A percentile compares a stretch with the other conserved stretches of the same genome.
Evolutionary conservation across 805 yeast species (phyloP).

Genomic region (Lachancea thermotolerans): DNA sequence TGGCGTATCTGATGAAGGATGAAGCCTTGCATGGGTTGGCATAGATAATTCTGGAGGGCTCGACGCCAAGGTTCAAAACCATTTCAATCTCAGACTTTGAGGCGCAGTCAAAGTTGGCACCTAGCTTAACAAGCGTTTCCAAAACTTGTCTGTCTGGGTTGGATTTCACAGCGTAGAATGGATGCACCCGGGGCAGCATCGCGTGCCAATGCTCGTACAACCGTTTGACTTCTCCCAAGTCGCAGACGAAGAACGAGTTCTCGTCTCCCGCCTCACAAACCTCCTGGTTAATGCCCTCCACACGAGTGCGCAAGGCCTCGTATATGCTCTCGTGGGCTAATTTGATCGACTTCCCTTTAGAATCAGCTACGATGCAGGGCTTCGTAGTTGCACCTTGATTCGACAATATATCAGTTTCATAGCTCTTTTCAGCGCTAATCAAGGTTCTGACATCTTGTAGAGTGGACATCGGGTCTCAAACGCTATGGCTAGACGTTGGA

Average conservation of each 20-base stretch:
- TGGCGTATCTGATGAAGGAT: slow-evolving; percentile 70
- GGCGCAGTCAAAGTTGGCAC: slow-evolving; percentile 89
- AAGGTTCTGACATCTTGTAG: slow-evolving; percentile 2
- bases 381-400: not conserved
- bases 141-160: slow-evolving; percentile 66
- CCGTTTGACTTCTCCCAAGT: slow-evolving; percentile 63
- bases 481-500: not conserved
- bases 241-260: slow-evolving; percentile 83
- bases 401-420: not conserved
- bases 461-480: not conserved
- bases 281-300: slow-evolving; percentile 44
- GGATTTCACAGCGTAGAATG: slow-evolving; percentile 94
- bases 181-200: slow-evolving; percentile 65
- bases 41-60: slow-evolving; percentile 65
- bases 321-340: slow-evolving; percentile 32
- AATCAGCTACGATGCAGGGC: too few relatives aligned
- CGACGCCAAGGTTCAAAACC: slow-evolving; percentile 55
- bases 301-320: slow-evolving; percentile 35
- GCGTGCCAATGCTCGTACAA: slow-evolving; percentile 57
- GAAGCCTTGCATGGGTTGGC: slow-evolving; percentile 94
- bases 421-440: not conserved
- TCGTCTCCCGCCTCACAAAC: slow-evolving; percentile 69
- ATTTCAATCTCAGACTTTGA: slow-evolving; percentile 74
- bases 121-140: slow-evolving; percentile 48
- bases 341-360: too few relatives aligned